These are phyloP conservation scores for Penicillium expansum DNA, from an alignment of 2,329 filamentous ascomycete species.

Conservation along the genomic window DNA sequence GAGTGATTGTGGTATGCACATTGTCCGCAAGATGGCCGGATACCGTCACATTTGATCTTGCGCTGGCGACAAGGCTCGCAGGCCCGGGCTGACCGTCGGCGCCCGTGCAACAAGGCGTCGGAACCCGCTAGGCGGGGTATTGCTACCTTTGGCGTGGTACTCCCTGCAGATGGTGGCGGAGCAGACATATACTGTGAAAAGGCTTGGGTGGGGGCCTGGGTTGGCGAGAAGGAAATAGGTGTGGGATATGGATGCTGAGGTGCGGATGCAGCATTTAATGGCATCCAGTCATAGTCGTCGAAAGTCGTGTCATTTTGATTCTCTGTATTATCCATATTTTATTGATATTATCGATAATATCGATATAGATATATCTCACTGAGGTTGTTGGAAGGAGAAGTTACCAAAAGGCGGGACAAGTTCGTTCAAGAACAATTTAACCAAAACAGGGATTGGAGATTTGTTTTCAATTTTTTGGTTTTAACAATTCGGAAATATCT, in stretches of 20 bases:
- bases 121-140: conserved; percentile 28
- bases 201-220: neutral
- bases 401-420: neutral
- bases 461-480: neutral
- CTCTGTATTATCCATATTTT: neutral
- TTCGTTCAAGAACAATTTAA: too few relatives aligned
- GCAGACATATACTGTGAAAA: neutral
- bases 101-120: conserved; percentile 17
- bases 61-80: conserved; percentile 38
- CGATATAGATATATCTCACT: neutral
- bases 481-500: neutral
- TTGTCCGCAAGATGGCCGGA: conserved; percentile 28
- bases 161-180: neutral
- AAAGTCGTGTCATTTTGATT: neutral
- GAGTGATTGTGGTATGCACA: conserved; percentile 26
- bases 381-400: neutral
- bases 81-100: conserved; percentile 33
- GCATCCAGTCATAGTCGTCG: neutral
- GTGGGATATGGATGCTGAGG: neutral
- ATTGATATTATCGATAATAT: neutral
- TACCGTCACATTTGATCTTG: conserved; percentile 38
- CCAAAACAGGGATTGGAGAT: neutral
- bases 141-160: conserved; percentile 25
- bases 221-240: neutral
- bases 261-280: neutral